Base-by-base conservation (phyloP, 1,139 yeast genomes). In the Nematodospora anomalae region DNA sequence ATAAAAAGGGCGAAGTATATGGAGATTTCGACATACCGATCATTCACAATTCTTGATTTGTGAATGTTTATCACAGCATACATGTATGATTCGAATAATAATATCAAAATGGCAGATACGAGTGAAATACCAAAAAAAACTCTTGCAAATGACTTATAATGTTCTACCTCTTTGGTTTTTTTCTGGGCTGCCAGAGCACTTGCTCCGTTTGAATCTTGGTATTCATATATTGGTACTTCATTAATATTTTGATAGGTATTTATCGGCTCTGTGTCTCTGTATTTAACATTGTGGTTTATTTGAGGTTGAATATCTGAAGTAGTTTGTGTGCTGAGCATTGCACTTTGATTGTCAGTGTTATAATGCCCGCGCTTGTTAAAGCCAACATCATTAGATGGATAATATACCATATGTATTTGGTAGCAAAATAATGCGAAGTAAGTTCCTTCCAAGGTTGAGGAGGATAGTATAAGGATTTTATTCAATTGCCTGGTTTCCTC, bases 1-100 rank as follows among this genome's bases (percentile, higher is more conserved):
- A 70, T 64, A 46, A 70, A 70, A n/a, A 71, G 53, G 2, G 75
- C 74, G 16, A 43, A 28, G 29, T 43, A 43, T 6, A 58, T 55
- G 9, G 59, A 52, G 26, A 55, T 38, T 40, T 57, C 61, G 21
- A 49, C 43, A 35, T 56, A 58, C 36, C 52, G 47, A 16, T 44
- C 43, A 18, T 51, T 37, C 24, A 52, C 43, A 28, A 62, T 43
- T n/a, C 43, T 42, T 8, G 38, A 18, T 37, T 53, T 53, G 44
- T 64, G 67, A 14, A 60, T 42, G 36, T 64, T 64, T 27, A 66
- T 60, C 10, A 59, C 66, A 2, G 67, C 64, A 44, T 56, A 65
- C 55, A 65, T 55, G 47, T 60, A 64, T 6, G 50, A 51, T 43
- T 65, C 68, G 26, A 65, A 55, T 4, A 51, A 56, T 14, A 65